Percentiles rank a stretch among this genome's conserved stretches.
These are phyloP conservation scores for Rhizopogon vinicolor DNA, from an alignment of 768 basidiomycete genomes.

Conservation along the genomic window DNA sequence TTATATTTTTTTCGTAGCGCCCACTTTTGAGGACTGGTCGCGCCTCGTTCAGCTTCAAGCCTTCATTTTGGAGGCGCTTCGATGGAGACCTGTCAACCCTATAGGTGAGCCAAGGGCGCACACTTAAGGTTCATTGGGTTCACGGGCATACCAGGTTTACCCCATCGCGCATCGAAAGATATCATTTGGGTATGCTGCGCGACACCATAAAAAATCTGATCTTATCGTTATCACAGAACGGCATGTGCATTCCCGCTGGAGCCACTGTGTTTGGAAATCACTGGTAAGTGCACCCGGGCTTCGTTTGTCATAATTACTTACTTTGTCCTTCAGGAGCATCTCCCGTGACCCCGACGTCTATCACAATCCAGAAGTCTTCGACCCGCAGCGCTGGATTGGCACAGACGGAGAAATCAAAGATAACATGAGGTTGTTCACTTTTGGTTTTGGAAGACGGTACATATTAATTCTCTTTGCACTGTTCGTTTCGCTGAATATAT, in stretches of 20 bases:
- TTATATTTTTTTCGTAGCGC: constrained; percentile 23
- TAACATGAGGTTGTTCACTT: constrained; percentile 40
- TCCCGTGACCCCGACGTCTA: constrained; percentile 46
- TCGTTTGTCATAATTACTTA: neutral
- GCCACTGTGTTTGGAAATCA: constrained; percentile 29
- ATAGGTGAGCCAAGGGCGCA: constrained; percentile 13
- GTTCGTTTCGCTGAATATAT: neutral
- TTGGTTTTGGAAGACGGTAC: constrained; percentile 48
- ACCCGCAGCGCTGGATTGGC: constrained; percentile 51
- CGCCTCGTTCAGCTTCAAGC: constrained; percentile 31
- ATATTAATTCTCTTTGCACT: neutral
- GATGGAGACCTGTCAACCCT: constrained; percentile 36
- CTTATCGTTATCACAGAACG: constrained; percentile 20
- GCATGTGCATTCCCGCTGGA: constrained; percentile 29
- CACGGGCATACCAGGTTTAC: constrained; percentile 9
- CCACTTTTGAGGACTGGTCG: constrained; percentile 30
- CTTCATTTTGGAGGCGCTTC: constrained; percentile 31
- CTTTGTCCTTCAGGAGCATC: constrained; percentile 30
- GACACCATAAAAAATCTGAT: neutral
- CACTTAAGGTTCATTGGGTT: neutral
- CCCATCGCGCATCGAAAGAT: constrained; percentile 21
- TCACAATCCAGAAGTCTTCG: constrained; percentile 49
- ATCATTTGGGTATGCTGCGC: constrained; percentile 18
- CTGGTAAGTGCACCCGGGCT: constrained; percentile 15
- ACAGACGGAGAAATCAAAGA: constrained; percentile 36